Conservation (phyloP, 768 basidiomycete genomes). For the Suillus tomentosus region DNA sequence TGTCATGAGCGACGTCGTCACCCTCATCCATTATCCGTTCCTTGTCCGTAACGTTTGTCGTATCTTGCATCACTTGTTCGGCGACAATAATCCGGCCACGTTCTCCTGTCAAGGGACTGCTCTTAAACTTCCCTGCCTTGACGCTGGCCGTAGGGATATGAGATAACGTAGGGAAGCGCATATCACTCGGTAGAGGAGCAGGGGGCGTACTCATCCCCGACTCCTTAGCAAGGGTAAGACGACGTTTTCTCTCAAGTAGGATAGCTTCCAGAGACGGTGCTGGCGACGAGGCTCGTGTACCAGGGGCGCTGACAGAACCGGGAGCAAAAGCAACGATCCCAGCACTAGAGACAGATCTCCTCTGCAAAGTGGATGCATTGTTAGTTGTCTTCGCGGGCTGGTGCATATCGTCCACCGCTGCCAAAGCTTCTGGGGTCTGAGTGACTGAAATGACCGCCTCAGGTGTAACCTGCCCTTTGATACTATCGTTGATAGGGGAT, state of each 20-base stretch:
- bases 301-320: constrained; percentile 16
- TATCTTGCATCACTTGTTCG: constrained; percentile 45
- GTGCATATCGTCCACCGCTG: constrained; percentile 3
- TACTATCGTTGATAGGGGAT: neutral
- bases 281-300: constrained; percentile 46
- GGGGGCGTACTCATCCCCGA: constrained; percentile 16
- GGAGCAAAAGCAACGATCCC: constrained; percentile 17
- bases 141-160: constrained; percentile 21
- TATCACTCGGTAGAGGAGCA: constrained; percentile 16
- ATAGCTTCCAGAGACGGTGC: constrained; percentile 66
- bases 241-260: constrained; percentile 64
- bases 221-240: constrained; percentile 36
- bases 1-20: constrained; percentile 37
- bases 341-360: constrained; percentile 19
- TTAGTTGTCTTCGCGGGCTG: constrained; percentile 5
- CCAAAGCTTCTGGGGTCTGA: neutral
- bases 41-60: constrained; percentile 23
- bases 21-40: constrained; percentile 36
- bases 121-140: constrained; percentile 70
- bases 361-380: constrained; percentile 18
- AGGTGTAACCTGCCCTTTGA: neutral
- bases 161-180: constrained; percentile 8
- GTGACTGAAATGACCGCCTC: neutral
- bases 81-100: constrained; percentile 48
- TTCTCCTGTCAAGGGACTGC: constrained; percentile 62